Conservation (phyloP, 148 eudicot species). For the Cornus suecica region DNA sequence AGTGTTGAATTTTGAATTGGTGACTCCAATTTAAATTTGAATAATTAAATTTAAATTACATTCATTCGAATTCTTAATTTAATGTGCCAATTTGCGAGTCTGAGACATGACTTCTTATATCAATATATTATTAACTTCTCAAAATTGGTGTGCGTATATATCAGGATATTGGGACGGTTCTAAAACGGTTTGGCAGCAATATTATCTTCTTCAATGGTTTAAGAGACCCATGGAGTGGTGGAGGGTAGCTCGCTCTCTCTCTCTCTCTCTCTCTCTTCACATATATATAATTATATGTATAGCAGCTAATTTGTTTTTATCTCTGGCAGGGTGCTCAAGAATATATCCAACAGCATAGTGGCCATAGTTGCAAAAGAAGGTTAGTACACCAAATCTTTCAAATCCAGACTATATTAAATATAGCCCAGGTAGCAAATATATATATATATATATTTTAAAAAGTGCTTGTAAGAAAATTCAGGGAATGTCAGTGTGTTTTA, state of each 20-base stretch:
- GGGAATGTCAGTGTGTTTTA: too few relatives aligned
- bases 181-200: conserved; percentile 54
- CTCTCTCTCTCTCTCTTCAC: background rate
- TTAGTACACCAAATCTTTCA: conserved; percentile 14
- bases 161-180: conserved; percentile 56
- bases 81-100: too few relatives aligned
- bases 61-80: too few relatives aligned
- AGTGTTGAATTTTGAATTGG: too few relatives aligned
- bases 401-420: background rate
- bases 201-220: conserved; percentile 56
- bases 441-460: too few relatives aligned
- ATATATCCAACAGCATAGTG: conserved; percentile 58
- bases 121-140: too few relatives aligned
- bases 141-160: background rate
- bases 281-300: background rate
- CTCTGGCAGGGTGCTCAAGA: conserved; percentile 59
- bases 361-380: conserved; percentile 83
- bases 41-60: too few relatives aligned
- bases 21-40: too few relatives aligned
- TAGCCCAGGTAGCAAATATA: too few relatives aligned
- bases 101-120: too few relatives aligned
- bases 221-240: conserved; percentile 77
- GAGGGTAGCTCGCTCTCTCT: conserved; percentile 43
- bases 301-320: background rate
- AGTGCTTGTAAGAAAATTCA: too few relatives aligned